Base-by-base conservation (phyloP, 73 alveolate genomes). In the Symbiodinium pilosum region DNA sequence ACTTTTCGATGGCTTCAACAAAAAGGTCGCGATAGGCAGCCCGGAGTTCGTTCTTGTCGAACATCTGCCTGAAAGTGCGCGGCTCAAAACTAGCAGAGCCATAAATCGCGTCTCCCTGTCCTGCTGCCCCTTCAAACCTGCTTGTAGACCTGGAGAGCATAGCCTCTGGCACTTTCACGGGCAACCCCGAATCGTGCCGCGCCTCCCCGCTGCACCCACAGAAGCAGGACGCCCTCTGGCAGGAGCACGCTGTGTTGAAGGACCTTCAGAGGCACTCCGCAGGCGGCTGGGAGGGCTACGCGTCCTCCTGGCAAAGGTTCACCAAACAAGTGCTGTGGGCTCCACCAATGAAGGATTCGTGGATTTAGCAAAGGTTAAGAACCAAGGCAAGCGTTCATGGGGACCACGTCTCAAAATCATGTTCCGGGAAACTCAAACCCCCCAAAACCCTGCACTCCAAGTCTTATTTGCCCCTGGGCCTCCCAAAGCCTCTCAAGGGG, bases 11-110 rank as follows among this genome's bases (percentile, higher is more conserved):
- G 7, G 98, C 98, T 32, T 47, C 64, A 24, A 34, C n/a, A 64
- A 93, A 93, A 43, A 77, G 64, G 59, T 43, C 98, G n/a, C 93
- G 93, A 36, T 93, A 59, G 39, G 83, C 84, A 47, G 98, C 92
- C 39, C 98, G 87, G 81, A 93, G 41, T 85, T 73, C 92, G 43
- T 93, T 93, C 92, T 93, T 93, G 98, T 51, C 83, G 84, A 93
- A 93, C 98, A 93, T 93, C 68, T 93, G 91, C 92, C 98, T 93
- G 83, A 47, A 42, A 38, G n/a, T n/a, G n/a, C n/a, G n/a, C n/a
- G 26, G 34, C 26, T 1, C 34, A 54, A n/a, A 51, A 16, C 68
- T 16, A 16, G 73, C 32, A 16, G 34, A 26, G 26, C 34, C 26
- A 30, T 54, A 4, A 24, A 14, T 54, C 2, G 28, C 73, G 2